Base-by-base conservation (phyloP, 768 basidiomycete genomes). In the Calvatia gigantea region DNA sequence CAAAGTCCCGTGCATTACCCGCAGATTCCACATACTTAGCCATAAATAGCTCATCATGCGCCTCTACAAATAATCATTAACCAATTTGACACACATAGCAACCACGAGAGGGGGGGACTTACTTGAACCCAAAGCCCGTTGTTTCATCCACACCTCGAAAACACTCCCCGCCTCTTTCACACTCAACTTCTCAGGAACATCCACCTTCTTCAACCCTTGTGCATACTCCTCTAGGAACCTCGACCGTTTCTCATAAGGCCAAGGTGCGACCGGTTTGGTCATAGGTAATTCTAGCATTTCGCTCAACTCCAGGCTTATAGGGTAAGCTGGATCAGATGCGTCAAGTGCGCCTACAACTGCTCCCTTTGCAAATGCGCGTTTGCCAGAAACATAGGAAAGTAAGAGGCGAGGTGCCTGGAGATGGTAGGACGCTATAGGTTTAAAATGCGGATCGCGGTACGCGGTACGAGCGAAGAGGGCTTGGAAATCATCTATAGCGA, bases 401-500 rank as follows among this genome's bases (percentile, higher is more conserved):
- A 94, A 70, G 37, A 91, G 66, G 8, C 91, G 79, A 1, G 93
- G 93, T 29, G 91, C 69, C 2, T 89, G 86, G 5, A 97, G 75
- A 62, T 95, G 88, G 62, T 87, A 89, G 0, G 91, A 75, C 54
- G 85, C 81, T 51, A 96, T 83, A 8, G 73, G 64, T 6, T 75
- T 73, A 69, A 85, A 91, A 39, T 85, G 83, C 11, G 89, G 88
- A 54, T 91, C 85, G 23, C 84, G 81, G 70, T 95, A 95, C 25
- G 72, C 64, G 0, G 87, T 82, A 43, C 75, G 71, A 64, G 80
- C 75, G 63, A 90, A 93, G 23, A 97, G 69, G 0, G 91, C 79
- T 67, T 96, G 94, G 67, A 91, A 84, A 62, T 96, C 94, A 60
- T 97, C 94, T 1, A 95, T 75, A 0, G 93, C 94, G 28, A 95